Evolutionary conservation across 164 flowering plant species (phyloP), one percentile per base, ranked within the genome.

Genomic region (Magnolia sinica): DNA sequence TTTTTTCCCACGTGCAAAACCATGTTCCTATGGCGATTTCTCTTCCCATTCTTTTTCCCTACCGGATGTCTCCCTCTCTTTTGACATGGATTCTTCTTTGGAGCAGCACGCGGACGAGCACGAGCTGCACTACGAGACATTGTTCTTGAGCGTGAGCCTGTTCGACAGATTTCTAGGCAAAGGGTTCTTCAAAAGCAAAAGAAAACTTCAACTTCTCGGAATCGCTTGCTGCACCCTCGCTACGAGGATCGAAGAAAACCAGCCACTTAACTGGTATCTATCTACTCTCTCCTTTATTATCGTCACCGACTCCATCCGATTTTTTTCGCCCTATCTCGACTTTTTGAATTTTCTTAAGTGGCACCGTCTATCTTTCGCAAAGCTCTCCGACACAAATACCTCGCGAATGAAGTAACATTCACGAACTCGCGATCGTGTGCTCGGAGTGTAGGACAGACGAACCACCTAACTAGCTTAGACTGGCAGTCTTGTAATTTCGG

Each of bases 221-320:
- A 88, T 96, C 61, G 91, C 99, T 4, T 92, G 97, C 82, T 92
- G 93, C 83, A 84, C 91, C 0, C 79, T 96, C 77, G 99, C 99
- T 76, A 91, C 86, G 70, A 88, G 98, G 82, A 84, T 96, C 24
- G 99, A 92, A 85, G 99, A 96, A 84, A 96, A 94, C 77, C 99
- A 96, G 85, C 93, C 93, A 10, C 83, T 76, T 70, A 96, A 91
- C 86, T 78, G 94, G 99, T 94, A 85, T 76, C 5, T 27, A 45
- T 16, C 52, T 59, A 67, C 8, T 8, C 29, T 8, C 29, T 68
- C 23, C 18, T n/a, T 27, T 73, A 16, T 11, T 55, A 55, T 55
- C 13, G 10, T 55, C 13, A 16, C 18, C 61, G 61, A 55, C 16
- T 55, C 18, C 0, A 16, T 13, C 14, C 18, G 18, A 55, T 8